Evolutionary conservation across 371 early-diverging fungal genomes (phyloP).

Genomic region (Chytridiales sp.): DNA sequence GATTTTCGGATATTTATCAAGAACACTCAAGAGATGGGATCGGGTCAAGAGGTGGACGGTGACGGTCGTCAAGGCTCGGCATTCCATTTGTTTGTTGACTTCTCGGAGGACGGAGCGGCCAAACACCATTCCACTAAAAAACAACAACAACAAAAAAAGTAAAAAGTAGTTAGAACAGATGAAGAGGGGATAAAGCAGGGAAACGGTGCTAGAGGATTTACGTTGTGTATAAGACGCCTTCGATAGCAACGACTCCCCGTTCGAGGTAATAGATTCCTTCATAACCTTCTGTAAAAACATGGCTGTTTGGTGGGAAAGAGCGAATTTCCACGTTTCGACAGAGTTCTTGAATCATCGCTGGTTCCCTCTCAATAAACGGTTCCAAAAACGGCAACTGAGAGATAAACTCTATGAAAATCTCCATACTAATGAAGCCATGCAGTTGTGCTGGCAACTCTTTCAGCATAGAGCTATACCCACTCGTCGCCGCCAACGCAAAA

Average conservation of each 20-base stretch:
- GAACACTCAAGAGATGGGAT: conserved; percentile 23
- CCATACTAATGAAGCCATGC: conserved; percentile 48
- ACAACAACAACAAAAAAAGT: background rate
- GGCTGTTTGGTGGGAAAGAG: conserved; percentile 40
- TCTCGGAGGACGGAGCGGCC: conserved; percentile 46
- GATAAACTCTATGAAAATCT: conserved; percentile 49
- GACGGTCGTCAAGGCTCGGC: conserved; percentile 46
- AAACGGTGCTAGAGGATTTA: conserved; percentile 13
- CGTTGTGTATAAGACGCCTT: conserved; percentile 46
- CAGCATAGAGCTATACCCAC: conserved; percentile 37
- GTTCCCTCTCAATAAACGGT: conserved; percentile 46
- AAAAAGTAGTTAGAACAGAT: background rate
- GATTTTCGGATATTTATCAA: conserved; percentile 43
- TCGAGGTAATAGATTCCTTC: conserved; percentile 50
- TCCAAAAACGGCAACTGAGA: conserved; percentile 46
- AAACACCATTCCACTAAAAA: conserved; percentile 36
- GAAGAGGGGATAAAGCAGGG: background rate
- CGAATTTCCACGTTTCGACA: conserved; percentile 42
- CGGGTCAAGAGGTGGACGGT: conserved; percentile 38
- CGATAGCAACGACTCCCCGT: conserved; percentile 45
- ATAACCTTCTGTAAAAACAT: conserved; percentile 44
- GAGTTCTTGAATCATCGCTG: conserved; percentile 47
- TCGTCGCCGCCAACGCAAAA: conserved; percentile 35
- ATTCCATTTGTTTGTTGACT: conserved; percentile 38
- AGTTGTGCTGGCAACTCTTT: conserved; percentile 40